Evolutionary conservation across 2,329 filamentous ascomycete species (phyloP).

Genomic region (Rutstroemia sydowiana): DNA sequence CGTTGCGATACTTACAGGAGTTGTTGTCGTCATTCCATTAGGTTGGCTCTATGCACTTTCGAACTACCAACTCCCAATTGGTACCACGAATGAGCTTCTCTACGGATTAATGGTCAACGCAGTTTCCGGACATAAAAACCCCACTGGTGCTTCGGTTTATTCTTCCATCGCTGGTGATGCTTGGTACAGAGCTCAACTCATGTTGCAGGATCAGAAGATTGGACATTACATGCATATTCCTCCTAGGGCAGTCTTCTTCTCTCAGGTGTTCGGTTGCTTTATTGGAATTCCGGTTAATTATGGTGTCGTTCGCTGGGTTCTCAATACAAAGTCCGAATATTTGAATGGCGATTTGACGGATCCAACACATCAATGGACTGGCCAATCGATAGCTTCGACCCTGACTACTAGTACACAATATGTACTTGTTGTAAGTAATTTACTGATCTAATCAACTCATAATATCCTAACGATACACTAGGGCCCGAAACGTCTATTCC

Average conservation of each 20-base stretch:
- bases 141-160: constrained; percentile 50
- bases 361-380: constrained; percentile 55
- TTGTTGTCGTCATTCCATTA: constrained; percentile 48
- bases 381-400: constrained; percentile 42
- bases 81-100: constrained; percentile 51
- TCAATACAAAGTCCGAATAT: constrained; percentile 49
- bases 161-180: constrained; percentile 53
- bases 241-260: constrained; percentile 51
- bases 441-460: neutral
- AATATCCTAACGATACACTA: constrained; percentile 11
- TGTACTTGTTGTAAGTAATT: constrained; percentile 42
- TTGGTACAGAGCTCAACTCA: constrained; percentile 51
- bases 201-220: constrained; percentile 58
- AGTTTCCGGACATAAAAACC: constrained; percentile 44
- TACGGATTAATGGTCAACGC: constrained; percentile 53
- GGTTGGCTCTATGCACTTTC: constrained; percentile 54
- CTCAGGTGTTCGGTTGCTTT: constrained; percentile 51
- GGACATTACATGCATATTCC: constrained; percentile 57
- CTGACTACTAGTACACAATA: constrained; percentile 53
- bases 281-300: constrained; percentile 56
- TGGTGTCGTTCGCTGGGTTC: constrained; percentile 51
- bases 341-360: constrained; percentile 43
- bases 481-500: constrained; percentile 43
- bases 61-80: constrained; percentile 46
- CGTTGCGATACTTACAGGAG: constrained; percentile 47